phyloP scores from a whole-genome alignment of 345 rosid genomes.

The Eucalyptus pumila region DNA sequence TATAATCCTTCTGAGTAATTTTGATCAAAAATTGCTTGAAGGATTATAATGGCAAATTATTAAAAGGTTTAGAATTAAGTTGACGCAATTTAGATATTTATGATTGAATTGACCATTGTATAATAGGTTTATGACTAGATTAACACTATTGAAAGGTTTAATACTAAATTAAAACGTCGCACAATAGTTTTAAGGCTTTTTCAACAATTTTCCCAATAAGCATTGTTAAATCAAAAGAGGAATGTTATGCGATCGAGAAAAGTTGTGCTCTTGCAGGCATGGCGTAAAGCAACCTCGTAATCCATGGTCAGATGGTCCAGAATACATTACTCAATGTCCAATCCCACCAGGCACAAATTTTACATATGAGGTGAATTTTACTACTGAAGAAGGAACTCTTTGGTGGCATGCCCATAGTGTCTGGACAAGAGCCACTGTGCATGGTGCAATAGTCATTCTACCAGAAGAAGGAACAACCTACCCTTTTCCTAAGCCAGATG shows the following conservation, averaged over 20 bases:
- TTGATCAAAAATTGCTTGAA: background rate
- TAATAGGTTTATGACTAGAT: background rate
- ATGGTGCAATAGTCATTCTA: conserved; percentile 9
- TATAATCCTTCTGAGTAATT: no score
- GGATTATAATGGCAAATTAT: background rate
- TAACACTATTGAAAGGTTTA: background rate
- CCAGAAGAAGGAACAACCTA: background rate
- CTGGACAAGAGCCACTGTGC: conserved; percentile 8
- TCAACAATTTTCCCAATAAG: background rate
- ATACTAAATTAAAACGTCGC: no score
- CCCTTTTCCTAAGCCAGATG: conserved; percentile 3
- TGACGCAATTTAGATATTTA: no score
- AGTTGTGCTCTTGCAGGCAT: background rate
- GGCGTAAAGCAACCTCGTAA: conserved; percentile 5
- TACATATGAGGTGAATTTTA: background rate
- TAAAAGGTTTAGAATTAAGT: no score
- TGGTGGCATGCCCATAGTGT: background rate
- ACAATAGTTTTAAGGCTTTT: background rate
- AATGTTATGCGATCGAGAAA: background rate
- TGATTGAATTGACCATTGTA: background rate
- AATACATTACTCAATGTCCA: conserved; percentile 10
- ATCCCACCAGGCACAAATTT: background rate
- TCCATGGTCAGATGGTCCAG: conserved; percentile 23
- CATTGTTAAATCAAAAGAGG: background rate
- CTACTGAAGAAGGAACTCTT: conserved; percentile 3